Evolutionary conservation across 768 basidiomycete genomes (phyloP).

Genomic region (Chalciporus pseudorubinellus): DNA sequence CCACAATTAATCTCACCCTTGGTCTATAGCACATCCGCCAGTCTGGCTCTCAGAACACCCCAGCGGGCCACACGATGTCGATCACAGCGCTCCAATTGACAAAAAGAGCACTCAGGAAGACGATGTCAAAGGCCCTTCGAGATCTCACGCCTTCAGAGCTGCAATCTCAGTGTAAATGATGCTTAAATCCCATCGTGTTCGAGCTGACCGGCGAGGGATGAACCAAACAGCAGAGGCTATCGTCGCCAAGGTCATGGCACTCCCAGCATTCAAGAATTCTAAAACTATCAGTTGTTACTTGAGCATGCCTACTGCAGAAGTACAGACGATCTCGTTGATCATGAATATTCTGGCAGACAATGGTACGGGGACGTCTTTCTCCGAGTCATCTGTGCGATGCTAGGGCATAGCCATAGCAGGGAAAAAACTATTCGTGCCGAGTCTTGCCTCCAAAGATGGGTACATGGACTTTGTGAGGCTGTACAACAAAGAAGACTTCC

Average conservation of each 20-base stretch:
- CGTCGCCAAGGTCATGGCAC: conserved; percentile 43
- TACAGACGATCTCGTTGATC: conserved; percentile 55
- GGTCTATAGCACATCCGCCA: not conserved
- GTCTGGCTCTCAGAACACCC: not conserved
- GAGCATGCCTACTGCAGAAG: conserved; percentile 74
- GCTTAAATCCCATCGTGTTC: not conserved
- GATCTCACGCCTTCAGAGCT: conserved; percentile 43
- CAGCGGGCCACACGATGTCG: conserved; percentile 21
- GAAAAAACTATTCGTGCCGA: conserved; percentile 70
- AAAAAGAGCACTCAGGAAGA: conserved; percentile 60
- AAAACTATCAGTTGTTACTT: conserved; percentile 69
- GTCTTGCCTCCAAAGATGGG: conserved; percentile 44
- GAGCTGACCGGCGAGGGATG: conserved; percentile 6
- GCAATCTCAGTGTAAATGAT: conserved; percentile 58
- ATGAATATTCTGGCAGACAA: conserved; percentile 47
- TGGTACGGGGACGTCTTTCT: conserved; percentile 38
- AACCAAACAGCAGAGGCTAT: conserved; percentile 34
- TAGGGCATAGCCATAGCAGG: conserved; percentile 35
- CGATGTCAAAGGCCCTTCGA: conserved; percentile 44
- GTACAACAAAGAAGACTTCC: conserved; percentile 56
- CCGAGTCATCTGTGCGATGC: not conserved
- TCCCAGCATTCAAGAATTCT: conserved; percentile 50
- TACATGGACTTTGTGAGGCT: conserved; percentile 68
- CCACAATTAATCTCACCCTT: not conserved
- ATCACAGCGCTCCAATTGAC: conserved; percentile 26